phyloP scores from a whole-genome alignment of 2,329 filamentous ascomycete genomes.

The Fonsecaea nubica region DNA sequence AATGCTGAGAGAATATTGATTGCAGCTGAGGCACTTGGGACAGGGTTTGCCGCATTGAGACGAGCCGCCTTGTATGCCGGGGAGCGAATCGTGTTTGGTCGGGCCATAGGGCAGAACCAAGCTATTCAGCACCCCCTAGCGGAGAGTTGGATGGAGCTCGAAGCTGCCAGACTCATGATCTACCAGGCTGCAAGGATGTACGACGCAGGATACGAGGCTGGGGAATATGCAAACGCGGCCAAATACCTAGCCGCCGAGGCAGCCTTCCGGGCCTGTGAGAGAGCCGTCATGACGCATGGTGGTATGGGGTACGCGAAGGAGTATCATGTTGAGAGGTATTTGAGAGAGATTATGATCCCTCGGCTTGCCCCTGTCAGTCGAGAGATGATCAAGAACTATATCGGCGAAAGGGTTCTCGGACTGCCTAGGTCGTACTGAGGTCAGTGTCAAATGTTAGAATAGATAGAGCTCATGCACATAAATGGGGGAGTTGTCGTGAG shows the following conservation, averaged over 20 bases:
- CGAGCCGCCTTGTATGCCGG: conserved; percentile 55
- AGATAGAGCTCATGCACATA: neutral
- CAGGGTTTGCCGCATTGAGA: conserved; percentile 54
- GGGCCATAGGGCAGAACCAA: conserved; percentile 66
- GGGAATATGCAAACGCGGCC: conserved; percentile 62
- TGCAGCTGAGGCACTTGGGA: conserved; percentile 51
- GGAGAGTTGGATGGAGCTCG: conserved; percentile 65
- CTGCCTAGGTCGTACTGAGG: conserved; percentile 53
- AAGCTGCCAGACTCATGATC: conserved; percentile 66
- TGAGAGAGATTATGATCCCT: conserved; percentile 65
- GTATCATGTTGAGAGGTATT: conserved; percentile 67
- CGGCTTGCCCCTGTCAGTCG: conserved; percentile 65
- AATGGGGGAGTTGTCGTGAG: too few relatives aligned
- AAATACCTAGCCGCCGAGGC: conserved; percentile 68
- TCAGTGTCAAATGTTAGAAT: neutral
- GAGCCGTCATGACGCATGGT: conserved; percentile 64
- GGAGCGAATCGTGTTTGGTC: conserved; percentile 61
- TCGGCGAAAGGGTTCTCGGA: conserved; percentile 53
- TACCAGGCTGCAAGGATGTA: conserved; percentile 67
- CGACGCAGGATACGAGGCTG: conserved; percentile 59
- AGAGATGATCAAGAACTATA: conserved; percentile 56
- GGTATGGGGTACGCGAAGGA: conserved; percentile 70
- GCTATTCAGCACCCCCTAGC: conserved; percentile 66
- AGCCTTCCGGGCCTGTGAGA: conserved; percentile 65
- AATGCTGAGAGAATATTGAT: conserved; percentile 49